Evolutionary conservation across 495 filamentous ascomycete genomes (phyloP).

Genomic region (Evernia prunastri): DNA sequence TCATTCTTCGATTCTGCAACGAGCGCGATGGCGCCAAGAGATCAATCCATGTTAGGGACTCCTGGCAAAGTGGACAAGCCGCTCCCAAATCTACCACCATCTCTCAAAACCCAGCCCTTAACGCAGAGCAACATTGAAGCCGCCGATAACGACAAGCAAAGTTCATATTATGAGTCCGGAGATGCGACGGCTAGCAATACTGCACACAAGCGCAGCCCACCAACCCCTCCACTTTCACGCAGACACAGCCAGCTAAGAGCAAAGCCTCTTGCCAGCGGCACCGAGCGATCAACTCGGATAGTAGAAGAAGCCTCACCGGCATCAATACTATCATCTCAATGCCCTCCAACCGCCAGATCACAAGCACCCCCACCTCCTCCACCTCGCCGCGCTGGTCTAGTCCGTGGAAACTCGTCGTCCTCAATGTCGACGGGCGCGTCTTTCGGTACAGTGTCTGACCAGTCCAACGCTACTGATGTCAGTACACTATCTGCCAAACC

Average conservation of each 20-base stretch:
- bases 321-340: conserved; percentile 11
- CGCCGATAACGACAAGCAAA: background rate
- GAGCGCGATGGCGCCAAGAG: conserved; percentile 28
- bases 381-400: conserved; percentile 41
- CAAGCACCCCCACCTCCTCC: conserved; percentile 41
- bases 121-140: background rate
- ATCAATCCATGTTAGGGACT: conserved; percentile 28
- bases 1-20: conserved; percentile 25
- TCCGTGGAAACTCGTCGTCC: conserved; percentile 32
- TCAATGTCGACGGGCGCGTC: conserved; percentile 24
- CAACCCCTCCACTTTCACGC: conserved; percentile 44
- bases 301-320: conserved; percentile 16
- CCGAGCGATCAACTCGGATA: conserved; percentile 25
- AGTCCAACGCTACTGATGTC: conserved; percentile 28
- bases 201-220: conserved; percentile 30
- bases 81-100: conserved; percentile 8
- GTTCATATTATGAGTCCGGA: conserved; percentile 1
- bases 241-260: conserved; percentile 45
- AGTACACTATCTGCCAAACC: conserved; percentile 18
- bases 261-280: conserved; percentile 35
- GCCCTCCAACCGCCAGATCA: conserved; percentile 21
- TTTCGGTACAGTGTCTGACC: conserved; percentile 19
- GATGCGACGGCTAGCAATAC: background rate
- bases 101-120: background rate
- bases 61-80: conserved; percentile 28